Base-by-base conservation (phyloP, 1,139 yeast species). In the Yamadazyma friedrichii region DNA sequence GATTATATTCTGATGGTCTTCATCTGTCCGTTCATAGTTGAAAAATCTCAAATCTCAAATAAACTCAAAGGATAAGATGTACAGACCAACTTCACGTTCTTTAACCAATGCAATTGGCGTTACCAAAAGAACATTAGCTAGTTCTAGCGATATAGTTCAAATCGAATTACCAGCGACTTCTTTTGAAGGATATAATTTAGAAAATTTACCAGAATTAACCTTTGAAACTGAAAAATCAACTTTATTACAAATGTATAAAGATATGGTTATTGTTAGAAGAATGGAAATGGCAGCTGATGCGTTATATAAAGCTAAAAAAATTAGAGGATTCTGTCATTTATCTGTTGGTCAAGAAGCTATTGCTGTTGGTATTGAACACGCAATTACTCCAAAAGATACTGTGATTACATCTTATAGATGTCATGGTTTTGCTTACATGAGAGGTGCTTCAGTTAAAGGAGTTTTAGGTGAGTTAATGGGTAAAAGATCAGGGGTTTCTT, bases 271-370 rank as follows among this genome's bases (percentile, higher is more conserved):
- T 54, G 83, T 91, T 61, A 82, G 98, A 77, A 87, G 98, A 71
- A 83, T 93, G 93, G 98, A 93, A 74, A 91, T 93, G 96, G 96
- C 97, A 30, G 82, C 98, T 44, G 98, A 93, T 63, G 98, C 98
- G 29, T 76, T 94, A 53, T 93, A 93, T 78, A 93, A 93, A 76
- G 96, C 98, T 61, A 93, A 93, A 78, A 89, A 93, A 74, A 91
- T 93, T 61, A 82, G 98, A 73, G 98, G 98, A 54, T 93, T 93
- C 83, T 89, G 98, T 72, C 98, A 93, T 70, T 80, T 94, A 73
- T 88, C 96, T n/a, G 91, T 88, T 50, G 98, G 98, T 60, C 98
- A 93, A 74, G 98, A 93, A 74, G 98, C 98, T 48, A 80, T 93
- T 67, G 96, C 98, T 47, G 97, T 91, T 49, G 98, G 98, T 65